Evolutionary conservation across 805 yeast genomes (phyloP), one percentile per base, ranked within the genome.

Genomic region (Saitoella complicata): DNA sequence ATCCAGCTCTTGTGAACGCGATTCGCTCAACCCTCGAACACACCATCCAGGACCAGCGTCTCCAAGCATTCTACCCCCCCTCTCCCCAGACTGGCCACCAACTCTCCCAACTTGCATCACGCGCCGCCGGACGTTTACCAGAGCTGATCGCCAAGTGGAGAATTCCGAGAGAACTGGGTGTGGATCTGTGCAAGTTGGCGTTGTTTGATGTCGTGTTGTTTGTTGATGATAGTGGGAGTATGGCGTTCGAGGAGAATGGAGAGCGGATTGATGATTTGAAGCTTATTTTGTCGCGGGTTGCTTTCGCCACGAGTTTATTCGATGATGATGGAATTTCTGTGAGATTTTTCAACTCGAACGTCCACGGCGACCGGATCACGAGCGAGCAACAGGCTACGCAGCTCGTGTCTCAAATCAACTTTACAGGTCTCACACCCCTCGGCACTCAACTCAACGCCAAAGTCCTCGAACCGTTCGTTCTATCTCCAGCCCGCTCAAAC

Each of bases 211-310:
- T 58, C 40, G 57, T 58, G 8, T 41, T 58, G 7, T 58, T 48
- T 42, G 52, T 55, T 31, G 61, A 58, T 42, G 62, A 58, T 41
- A 57, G 61, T 9, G 61, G 61, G 11, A 58, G 62, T 32, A 58
- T 58, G 61, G 53, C 58, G 5, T 55, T 57, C 42, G 60, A 55
- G 45, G 60, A 57, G 48, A 54, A 53, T 45, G 62, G 61, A 4
- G 57, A 55, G 45, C 53, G 62, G 39, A 55, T 58, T 38, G 59
- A 55, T 37, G 61, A 58, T 42, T 49, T 58, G 40, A 55, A 58
- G 50, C 46, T 56, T 37, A 57, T 57, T 32, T 45, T 58, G 36
- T 42, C 48, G 34, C 45, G 59, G n/a, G 50, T 50, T n/a, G 57
- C 59, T 6, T 57, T 48, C 42, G 60, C 58, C n/a, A 57, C 56